Evolutionary conservation across 1,139 yeast genomes (phyloP), one percentile per base, ranked within the genome.

Genomic region (Magnusiomyces tetraspermus): DNA sequence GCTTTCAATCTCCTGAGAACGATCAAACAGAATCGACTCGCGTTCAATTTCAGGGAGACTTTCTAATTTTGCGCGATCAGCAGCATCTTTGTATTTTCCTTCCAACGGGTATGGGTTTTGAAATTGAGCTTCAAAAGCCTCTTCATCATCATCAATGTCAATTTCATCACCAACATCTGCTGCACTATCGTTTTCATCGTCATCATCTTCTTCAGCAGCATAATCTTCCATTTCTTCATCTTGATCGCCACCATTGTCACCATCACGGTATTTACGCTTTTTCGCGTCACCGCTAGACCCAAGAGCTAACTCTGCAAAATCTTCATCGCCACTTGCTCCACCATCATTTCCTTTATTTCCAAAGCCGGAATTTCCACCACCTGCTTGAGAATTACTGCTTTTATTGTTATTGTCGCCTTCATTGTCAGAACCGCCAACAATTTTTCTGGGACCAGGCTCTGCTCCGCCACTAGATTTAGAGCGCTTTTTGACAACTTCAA

Each of bases 71-170:
- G 72, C 81, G 56, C 88, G 76, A 68, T 94, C 99, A 8, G 73
- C 76, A 55, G 83, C 96, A 67, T 89, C 85, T 63, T 82, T 85
- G 72, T 83, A 92, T 64, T 88, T 88, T 17, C 96, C 96, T 65
- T 89, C 97, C 54, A 92, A 71, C 1, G 98, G 98, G 67, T 90
- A 92, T 6, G 97, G 98, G 60, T 84, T 77, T 51, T 72, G 73
- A 24, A 67, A 69, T 8, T 56, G 70, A 31, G 72, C 78, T 1
- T 69, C 76, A 2, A 69, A 75, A 3, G 68, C 76, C 11, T 73
- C 75, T 10, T 68, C 76, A 21, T 66, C 74, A 2, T 66, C 74
- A n/a, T 63, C 71, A 2, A 64, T 70, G 33, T 67, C 74, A 24
- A 55, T 64, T 5, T 56, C 64, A 52, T 71, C 72, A n/a, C 42